Evolutionary conservation across 179 eudicot species (phyloP).

Genomic region (Amaranthus tricolor): DNA sequence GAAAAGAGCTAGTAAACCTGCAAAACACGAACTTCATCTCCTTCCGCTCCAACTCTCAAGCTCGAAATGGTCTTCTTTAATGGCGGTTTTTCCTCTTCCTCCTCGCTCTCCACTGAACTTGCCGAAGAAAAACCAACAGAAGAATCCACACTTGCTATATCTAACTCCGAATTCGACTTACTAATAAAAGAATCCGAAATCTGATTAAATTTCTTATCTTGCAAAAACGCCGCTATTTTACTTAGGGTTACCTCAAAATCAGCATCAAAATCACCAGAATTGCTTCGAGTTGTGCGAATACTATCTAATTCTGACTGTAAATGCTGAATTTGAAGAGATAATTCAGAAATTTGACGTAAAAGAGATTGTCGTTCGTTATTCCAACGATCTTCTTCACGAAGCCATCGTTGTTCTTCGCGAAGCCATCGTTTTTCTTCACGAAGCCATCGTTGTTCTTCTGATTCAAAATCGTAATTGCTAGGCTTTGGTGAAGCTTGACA

Average conservation of each 20-base stretch:
- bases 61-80: slow-evolving; percentile 13
- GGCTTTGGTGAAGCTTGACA: slow-evolving; percentile 12
- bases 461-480: background rate
- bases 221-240: slow-evolving; percentile 35
- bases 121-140: background rate
- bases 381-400: slow-evolving; percentile 79
- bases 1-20: slow-evolving; percentile 49
- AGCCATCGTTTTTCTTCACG: slow-evolving; percentile 90
- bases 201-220: slow-evolving; percentile 28
- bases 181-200: slow-evolving; percentile 3
- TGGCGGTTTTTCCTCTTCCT: slow-evolving; percentile 28
- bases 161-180: slow-evolving; percentile 5
- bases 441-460: slow-evolving; percentile 82
- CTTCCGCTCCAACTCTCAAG: slow-evolving; percentile 44
- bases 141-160: background rate
- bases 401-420: slow-evolving; percentile 92
- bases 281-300: background rate
- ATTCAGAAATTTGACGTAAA: slow-evolving; percentile 42
- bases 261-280: slow-evolving; percentile 7
- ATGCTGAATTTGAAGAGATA: slow-evolving; percentile 44
- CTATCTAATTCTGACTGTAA: slow-evolving; percentile 38
- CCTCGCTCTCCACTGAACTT: slow-evolving; percentile 12
- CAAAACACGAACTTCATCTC: slow-evolving; percentile 68
- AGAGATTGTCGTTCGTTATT: slow-evolving; percentile 58
- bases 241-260: slow-evolving; percentile 20